Evolutionary conservation across 371 early-diverging fungal species (phyloP), one percentile per base, ranked within the genome.

Genomic region (Saksenaea oblongispora): DNA sequence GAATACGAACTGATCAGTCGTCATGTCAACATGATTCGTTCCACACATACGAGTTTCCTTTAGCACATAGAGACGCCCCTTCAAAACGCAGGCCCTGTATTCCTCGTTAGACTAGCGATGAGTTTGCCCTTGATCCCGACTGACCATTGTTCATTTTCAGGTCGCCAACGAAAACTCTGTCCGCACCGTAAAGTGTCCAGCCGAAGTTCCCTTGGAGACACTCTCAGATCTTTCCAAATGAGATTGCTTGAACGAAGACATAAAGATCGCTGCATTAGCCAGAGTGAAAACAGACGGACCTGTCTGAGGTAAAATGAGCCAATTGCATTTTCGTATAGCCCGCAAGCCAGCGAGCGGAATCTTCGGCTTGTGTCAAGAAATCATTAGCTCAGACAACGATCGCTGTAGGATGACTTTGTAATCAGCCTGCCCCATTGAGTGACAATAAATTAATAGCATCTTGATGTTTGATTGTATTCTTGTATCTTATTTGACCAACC

Each of bases 101-200:
- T 37, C 31, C 11, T 59, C 51, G 56, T 56, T 58, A 64, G 34
- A 56, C 44, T 56, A 74, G 54, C 24, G 67, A 71, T 54, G 34
- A 37, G 65, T 60, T 4, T 56, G 58, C n/a, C 73, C 73, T 81
- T 41, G 74, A 54, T 17, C 11, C 14, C 18, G 8, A 34, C 27
- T 67, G 64, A 70, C 80, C 80, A 80, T 1, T 69, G 62, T 55
- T 73, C 77, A 17, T 74, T 37, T 0, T 84, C 70, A 7, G 66
- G 39, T 34, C 81, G 84, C 98, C 98, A 97, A 1, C 93, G 86
- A 74, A 97, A 97, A 14, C 92, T 81, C 70, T 97, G 96, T 1
- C 96, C 98, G 70, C 93, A 91, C 26, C 84, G 83, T 35, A 96
- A 83, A 2, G 95, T 93, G 4, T 90, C 82, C 14, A 96, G 78